Evolutionary conservation across 768 basidiomycete species (phyloP).

Genomic region (Lentinula guzmanii): DNA sequence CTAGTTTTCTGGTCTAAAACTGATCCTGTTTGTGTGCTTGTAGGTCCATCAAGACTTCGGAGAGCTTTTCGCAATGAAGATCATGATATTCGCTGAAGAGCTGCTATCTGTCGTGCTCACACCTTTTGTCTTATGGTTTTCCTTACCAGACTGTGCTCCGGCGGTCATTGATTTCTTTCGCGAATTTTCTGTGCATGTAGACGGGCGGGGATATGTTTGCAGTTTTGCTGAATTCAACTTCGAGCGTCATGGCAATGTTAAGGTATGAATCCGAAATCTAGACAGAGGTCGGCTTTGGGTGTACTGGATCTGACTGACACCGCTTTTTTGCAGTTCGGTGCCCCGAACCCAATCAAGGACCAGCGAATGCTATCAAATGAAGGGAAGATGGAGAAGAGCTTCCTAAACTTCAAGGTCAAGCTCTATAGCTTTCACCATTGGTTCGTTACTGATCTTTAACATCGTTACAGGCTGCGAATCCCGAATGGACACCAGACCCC

Average conservation of each 20-base stretch:
- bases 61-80: slow-evolving; percentile 89
- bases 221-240: slow-evolving; percentile 99
- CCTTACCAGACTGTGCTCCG: slow-evolving; percentile 83
- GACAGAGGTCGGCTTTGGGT: not conserved
- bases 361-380: slow-evolving; percentile 80
- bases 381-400: slow-evolving; percentile 99
- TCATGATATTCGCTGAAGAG: slow-evolving; percentile 82
- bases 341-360: slow-evolving; percentile 61
- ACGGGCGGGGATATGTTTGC: slow-evolving; percentile 94
- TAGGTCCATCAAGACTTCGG: slow-evolving; percentile 91
- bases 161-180: slow-evolving; percentile 97
- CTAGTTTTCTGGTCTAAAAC: not conserved
- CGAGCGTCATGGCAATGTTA: slow-evolving; percentile 88
- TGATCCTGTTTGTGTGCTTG: not conserved
- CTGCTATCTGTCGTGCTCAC: slow-evolving; percentile 88
- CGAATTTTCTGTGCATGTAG: slow-evolving; percentile 95
- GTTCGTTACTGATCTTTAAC: not conserved
- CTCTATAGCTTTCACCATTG: not conserved
- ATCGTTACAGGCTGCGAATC: slow-evolving; percentile 69
- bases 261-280: slow-evolving; percentile 36
- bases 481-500: slow-evolving; percentile 93
- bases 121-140: slow-evolving; percentile 91
- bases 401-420: slow-evolving; percentile 82
- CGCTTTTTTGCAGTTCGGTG: slow-evolving; percentile 61
- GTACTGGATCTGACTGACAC: not conserved